Base-by-base conservation (phyloP, 768 basidiomycete species). In the Thelephora aurantiotincta region DNA sequence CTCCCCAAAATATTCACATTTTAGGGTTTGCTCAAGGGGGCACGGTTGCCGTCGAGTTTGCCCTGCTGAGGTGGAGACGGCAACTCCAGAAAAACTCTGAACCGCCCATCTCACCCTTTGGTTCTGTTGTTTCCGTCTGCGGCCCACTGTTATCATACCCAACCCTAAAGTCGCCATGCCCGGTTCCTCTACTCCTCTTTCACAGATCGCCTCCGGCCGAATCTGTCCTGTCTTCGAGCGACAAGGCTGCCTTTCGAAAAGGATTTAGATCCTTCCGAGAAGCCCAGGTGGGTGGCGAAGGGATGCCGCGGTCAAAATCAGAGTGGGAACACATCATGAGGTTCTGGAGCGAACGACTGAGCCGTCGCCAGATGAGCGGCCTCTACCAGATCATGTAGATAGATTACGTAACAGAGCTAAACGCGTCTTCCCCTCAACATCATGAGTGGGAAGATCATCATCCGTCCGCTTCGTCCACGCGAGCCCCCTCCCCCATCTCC, bases 1-100 rank as follows among this genome's bases (percentile, higher is more conserved):
- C 78, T 5, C 55, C 70, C 0, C 49, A 73, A 9, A 68, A 72
- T n/a, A 81, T 96, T 35, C 91, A 96, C 58, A 58, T 91, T 42
- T 85, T 93, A 48, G 91, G 91, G 2, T 96, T 88, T 52, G 85
- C 75, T 0, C 91, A 96, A 60, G 91, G 91, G 0, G 92, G 87
- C 0, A 80, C 71, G 16, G 74, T 90, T 33, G 86, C 78, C 1
- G 72, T 69, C 2, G 90, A 96, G 61, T 68, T 77, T 46, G 74
- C 72, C 0, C 56, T 88, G 5, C 56, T 63, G 33, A 73, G 69
- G 65, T 83, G 79, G 57, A 52, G 52, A 44, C 46, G 43, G 45
- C 53, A 49, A 41, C 52, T 52, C 19, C 53, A 51, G 45, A 50
- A 34, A 36, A 51, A 44, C 47, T 35, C 44, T 44, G 45, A 49